Evolutionary conservation across 257 asterid genomes (phyloP).

Genomic region (Salvia miltiorrhiza): DNA sequence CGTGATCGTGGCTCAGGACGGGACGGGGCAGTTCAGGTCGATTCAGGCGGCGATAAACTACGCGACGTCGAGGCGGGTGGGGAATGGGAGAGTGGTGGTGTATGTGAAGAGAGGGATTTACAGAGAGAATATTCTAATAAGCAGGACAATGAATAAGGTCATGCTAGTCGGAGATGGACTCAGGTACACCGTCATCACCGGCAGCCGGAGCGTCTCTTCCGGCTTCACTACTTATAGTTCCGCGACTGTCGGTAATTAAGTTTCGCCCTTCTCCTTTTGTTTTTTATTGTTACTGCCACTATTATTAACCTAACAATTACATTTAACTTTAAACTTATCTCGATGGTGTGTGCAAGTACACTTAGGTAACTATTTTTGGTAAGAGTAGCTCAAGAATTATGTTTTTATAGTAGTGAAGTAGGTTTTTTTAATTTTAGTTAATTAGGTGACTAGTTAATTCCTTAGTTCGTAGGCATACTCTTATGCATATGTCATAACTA

Average conservation of each 20-base stretch:
- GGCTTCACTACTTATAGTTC: constrained; percentile 84
- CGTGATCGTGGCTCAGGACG: constrained; percentile 62
- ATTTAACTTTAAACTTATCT: too few species aligned
- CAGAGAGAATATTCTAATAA: constrained; percentile 57
- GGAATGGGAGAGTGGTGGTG: constrained; percentile 62
- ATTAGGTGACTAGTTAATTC: too few species aligned
- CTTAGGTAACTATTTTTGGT: too few species aligned
- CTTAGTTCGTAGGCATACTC: too few species aligned
- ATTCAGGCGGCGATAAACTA: constrained; percentile 70
- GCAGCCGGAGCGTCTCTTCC: constrained; percentile 65
- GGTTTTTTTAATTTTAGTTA: too few species aligned
- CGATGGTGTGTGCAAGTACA: too few species aligned
- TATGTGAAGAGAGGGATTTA: constrained; percentile 69
- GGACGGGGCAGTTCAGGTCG: constrained; percentile 62
- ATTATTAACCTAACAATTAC: too few species aligned
- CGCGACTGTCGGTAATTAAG: constrained; percentile 88
- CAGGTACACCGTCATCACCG: constrained; percentile 64
- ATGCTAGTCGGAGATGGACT: constrained; percentile 80
- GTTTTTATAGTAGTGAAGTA: too few species aligned
- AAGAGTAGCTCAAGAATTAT: too few species aligned
- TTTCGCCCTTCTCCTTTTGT: not conserved
- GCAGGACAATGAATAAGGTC: constrained; percentile 64
- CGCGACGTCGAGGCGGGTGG: constrained; percentile 52
- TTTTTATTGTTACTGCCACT: not conserved
- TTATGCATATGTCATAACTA: too few species aligned